phyloP scores from a whole-genome alignment of 164 flowering plant genomes.

The Warburgia ugandensis region DNA sequence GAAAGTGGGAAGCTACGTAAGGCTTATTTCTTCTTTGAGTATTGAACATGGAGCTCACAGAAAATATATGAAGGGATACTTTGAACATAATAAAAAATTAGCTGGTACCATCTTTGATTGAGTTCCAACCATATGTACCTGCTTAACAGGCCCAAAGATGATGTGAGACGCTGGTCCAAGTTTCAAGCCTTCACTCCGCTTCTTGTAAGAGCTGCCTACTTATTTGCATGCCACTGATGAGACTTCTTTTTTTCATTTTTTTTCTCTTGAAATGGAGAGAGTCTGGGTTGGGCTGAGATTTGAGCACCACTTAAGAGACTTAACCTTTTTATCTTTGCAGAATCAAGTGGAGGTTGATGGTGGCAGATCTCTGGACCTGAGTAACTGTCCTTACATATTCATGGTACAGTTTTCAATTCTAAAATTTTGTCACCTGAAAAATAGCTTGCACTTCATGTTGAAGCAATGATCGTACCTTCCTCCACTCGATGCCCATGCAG shows the following conservation, averaged over 20 bases:
- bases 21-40: slow-evolving; percentile 12
- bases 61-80: too few species aligned
- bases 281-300: too few species aligned
- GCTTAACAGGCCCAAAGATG: slow-evolving; percentile 69
- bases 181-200: slow-evolving; percentile 68
- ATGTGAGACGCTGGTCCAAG: slow-evolving; percentile 88
- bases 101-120: too few species aligned
- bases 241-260: slow-evolving; percentile 5
- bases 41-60: too few species aligned
- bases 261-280: too few species aligned
- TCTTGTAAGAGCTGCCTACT: slow-evolving; percentile 30
- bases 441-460: background rate
- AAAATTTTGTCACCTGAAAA: background rate
- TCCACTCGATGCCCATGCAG: slow-evolving; percentile 30
- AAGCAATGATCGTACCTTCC: background rate
- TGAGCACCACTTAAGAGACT: background rate
- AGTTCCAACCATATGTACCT: too few species aligned
- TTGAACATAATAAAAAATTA: too few species aligned
- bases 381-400: slow-evolving; percentile 68
- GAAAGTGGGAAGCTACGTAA: slow-evolving; percentile 97
- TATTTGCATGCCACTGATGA: background rate
- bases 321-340: slow-evolving; percentile 27
- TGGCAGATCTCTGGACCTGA: slow-evolving; percentile 80
- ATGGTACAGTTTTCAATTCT: slow-evolving; percentile 47
- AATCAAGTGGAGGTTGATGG: slow-evolving; percentile 81